These are phyloP conservation scores for Puccinia sorghi DNA, from an alignment of 1,284 basidiomycete genomes.

Conservation along the genomic window DNA sequence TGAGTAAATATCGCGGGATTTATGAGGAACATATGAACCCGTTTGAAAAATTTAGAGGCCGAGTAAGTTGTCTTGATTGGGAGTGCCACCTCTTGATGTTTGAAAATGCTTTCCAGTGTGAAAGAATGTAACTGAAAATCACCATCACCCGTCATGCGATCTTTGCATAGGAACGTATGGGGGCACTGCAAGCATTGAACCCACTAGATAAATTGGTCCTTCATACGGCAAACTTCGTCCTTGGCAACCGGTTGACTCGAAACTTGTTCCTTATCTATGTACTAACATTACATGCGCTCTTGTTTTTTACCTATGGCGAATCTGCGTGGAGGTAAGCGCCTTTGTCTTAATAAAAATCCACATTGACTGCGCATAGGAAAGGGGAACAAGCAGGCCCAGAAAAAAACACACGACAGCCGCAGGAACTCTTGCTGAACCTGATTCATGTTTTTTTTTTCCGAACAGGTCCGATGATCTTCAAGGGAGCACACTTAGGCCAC, in stretches of 20 bases:
- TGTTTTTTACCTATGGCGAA: constrained; percentile 68
- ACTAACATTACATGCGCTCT: constrained; percentile 72
- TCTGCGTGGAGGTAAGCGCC: constrained; percentile 60
- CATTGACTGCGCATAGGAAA: background rate
- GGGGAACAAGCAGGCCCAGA: background rate
- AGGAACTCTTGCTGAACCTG: background rate
- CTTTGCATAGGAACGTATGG: constrained; percentile 76
- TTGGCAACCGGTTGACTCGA: constrained; percentile 71
- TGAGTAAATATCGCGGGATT: constrained; percentile 82
- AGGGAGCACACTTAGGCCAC: background rate
- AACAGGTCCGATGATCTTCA: constrained; percentile 16
- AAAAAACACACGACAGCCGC: background rate
- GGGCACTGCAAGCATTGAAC: constrained; percentile 87
- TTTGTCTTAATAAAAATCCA: background rate
- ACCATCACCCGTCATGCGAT: background rate
- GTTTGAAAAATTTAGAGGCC: constrained; percentile 91
- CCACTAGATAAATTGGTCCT: constrained; percentile 86
- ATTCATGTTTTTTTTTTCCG: background rate
- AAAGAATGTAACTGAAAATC: background rate
- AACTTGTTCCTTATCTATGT: constrained; percentile 81
- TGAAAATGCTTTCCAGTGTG: background rate
- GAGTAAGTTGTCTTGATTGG: constrained; percentile 65
- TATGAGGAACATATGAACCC: constrained; percentile 98
- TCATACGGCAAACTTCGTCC: constrained; percentile 76
- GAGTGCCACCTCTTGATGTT: constrained; percentile 3